A percentile compares a stretch with the other conserved stretches of the same genome.
These are phyloP conservation scores for Gossypium arboreum DNA, from an alignment of 345 rosid species.

Conservation along the genomic window DNA sequence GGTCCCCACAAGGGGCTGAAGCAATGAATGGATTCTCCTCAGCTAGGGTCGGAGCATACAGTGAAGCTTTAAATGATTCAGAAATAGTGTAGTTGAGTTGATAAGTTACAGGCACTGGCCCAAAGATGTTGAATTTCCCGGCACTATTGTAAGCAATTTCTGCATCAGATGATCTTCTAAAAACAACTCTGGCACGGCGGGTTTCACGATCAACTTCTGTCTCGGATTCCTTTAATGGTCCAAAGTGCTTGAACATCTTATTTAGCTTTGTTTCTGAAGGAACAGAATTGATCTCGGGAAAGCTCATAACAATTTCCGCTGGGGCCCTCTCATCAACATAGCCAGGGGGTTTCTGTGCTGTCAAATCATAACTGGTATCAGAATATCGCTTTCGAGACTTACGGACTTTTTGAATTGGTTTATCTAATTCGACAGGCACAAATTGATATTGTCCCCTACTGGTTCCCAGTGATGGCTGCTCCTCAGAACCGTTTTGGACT, in stretches of 20 bases:
- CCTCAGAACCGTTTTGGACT: conserved; percentile 80
- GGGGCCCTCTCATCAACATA: conserved; percentile 59
- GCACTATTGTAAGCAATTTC: conserved; percentile 80
- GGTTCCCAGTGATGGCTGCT: conserved; percentile 50
- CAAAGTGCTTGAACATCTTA: conserved; percentile 81
- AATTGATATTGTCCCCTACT: conserved; percentile 39
- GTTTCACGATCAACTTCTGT: conserved; percentile 69
- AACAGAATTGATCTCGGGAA: conserved; percentile 53
- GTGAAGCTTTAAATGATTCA: conserved; percentile 48
- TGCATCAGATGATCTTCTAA: conserved; percentile 66
- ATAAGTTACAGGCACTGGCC: conserved; percentile 58
- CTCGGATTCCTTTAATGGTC: conserved; percentile 68
- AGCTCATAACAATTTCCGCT: conserved; percentile 76
- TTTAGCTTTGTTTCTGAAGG: conserved; percentile 73
- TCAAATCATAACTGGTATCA: conserved; percentile 35
- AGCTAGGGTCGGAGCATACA: conserved; percentile 32
- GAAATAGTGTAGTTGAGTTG: conserved; percentile 63
- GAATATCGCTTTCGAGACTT: conserved; percentile 57
- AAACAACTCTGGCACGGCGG: conserved; percentile 83
- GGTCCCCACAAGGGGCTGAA: conserved; percentile 5
- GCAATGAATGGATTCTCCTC: conserved; percentile 9
- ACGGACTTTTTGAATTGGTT: conserved; percentile 49
- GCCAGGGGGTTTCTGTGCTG: conserved; percentile 42
- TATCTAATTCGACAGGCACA: conserved; percentile 52
- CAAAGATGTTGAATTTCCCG: conserved; percentile 71